These are phyloP conservation scores for Ophiostoma populinum DNA, from an alignment of 2,329 filamentous ascomycete species.

Conservation along the genomic window DNA sequence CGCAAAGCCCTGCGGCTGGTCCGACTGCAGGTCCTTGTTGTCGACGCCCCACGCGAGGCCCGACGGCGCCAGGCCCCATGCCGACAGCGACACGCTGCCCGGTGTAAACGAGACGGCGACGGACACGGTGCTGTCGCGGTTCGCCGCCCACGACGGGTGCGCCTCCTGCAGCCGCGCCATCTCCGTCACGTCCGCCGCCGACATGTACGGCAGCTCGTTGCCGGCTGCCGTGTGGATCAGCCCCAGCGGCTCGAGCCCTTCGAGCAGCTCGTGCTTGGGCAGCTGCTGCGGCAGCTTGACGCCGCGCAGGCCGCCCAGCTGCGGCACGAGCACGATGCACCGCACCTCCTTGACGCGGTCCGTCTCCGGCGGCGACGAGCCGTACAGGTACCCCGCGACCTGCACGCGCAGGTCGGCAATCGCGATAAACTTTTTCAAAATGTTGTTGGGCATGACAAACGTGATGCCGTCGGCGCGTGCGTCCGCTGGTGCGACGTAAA, in stretches of 20 bases:
- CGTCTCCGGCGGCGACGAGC: slow-evolving; percentile 81
- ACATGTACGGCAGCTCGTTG: slow-evolving; percentile 94
- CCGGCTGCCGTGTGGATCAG: slow-evolving; percentile 92
- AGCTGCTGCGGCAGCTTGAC: slow-evolving; percentile 80
- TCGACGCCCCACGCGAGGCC: slow-evolving; percentile 96
- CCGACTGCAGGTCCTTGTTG: slow-evolving; percentile 82
- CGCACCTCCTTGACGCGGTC: slow-evolving; percentile 93
- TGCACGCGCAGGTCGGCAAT: slow-evolving; percentile 93
- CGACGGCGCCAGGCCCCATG: slow-evolving; percentile 79
- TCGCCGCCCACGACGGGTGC: slow-evolving; percentile 48
- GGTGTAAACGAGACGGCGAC: slow-evolving; percentile 95
- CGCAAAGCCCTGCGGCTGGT: slow-evolving; percentile 86
- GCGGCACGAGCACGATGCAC: slow-evolving; percentile 93
- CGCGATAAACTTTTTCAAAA: slow-evolving; percentile 94
- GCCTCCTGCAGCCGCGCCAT: slow-evolving; percentile 79
- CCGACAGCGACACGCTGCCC: slow-evolving; percentile 83
- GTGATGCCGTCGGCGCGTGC: slow-evolving; percentile 81
- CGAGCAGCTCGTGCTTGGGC: slow-evolving; percentile 81
- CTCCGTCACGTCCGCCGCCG: slow-evolving; percentile 81
- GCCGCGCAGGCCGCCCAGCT: slow-evolving; percentile 83
- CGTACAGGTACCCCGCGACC: slow-evolving; percentile 90
- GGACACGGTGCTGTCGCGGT: slow-evolving; percentile 76
- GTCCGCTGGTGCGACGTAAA: slow-evolving; percentile 94
- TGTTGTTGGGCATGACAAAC: slow-evolving; percentile 98
- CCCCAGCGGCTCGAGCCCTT: slow-evolving; percentile 74